phyloP scores from a whole-genome alignment of 805 yeast genomes.

The Brettanomyces nanus region DNA sequence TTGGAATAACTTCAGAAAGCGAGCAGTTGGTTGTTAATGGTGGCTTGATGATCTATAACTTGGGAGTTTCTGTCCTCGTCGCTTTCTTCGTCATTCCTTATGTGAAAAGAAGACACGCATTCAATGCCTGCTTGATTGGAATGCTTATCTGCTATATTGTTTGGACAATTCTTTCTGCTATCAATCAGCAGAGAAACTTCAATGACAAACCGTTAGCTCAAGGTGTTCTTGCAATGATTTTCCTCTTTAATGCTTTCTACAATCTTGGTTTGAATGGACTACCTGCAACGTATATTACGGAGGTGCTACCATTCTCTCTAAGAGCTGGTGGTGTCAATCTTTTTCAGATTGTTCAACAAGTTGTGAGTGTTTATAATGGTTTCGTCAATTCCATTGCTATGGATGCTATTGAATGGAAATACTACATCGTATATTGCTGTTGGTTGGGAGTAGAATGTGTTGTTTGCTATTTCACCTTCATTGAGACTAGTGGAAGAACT shows the following conservation, averaged over 20 bases:
- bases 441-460: constrained; percentile 20
- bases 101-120: constrained; percentile 15
- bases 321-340: constrained; percentile 16
- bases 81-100: constrained; percentile 11
- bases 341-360: constrained; percentile 7
- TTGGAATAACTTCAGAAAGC: constrained; percentile 13
- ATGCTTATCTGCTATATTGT: constrained; percentile 15
- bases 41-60: constrained; percentile 12
- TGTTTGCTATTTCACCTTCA: constrained; percentile 11
- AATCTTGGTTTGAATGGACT: constrained; percentile 37
- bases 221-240: constrained; percentile 36
- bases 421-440: constrained; percentile 17
- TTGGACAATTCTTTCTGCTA: constrained; percentile 3
- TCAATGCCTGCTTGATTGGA: constrained; percentile 8
- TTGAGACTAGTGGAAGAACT: constrained; percentile 31
- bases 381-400: constrained; percentile 29
- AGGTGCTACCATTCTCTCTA: constrained; percentile 24
- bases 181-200: constrained; percentile 2
- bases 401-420: constrained; percentile 30
- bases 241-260: constrained; percentile 36
- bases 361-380: constrained; percentile 23
- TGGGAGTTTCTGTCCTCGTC: constrained; percentile 13
- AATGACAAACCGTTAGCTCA: constrained; percentile 20
- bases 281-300: constrained; percentile 39
- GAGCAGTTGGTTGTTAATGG: constrained; percentile 19